Base-by-base conservation (phyloP, 1,139 yeast species). In the Taphrina wiesneri region DNA sequence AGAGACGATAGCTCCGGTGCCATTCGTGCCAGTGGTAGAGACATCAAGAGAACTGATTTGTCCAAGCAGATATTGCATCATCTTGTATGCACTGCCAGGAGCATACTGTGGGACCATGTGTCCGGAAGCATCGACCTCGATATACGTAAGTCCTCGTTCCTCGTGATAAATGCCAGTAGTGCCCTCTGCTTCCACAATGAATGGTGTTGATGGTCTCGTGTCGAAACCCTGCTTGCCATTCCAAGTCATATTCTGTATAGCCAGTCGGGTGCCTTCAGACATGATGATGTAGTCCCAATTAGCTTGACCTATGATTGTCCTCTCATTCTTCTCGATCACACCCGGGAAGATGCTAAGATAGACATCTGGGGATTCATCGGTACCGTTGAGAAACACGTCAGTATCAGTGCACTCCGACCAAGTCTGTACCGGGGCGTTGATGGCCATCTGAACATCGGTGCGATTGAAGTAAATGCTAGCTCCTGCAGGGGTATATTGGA, bases 221-320 rank as follows among this genome's bases (percentile, higher is more conserved):
- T 41, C 30, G 36, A 65, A 65, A 11, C 67, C 67, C 39, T 47
- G 63, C 61, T 45, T 47, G 6, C 61, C 61, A 32, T 39, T 39
- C 66, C 65, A 65, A 2, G 59, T 47, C 61, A 61, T 65, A 45
- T 63, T 60, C 41, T 65, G 67, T 19, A 65, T 46, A 2, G 49
- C 59, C 56, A 65, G 26, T 28, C 51, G 32, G 15, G 65, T 52
- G 15, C 65, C 67, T 23, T 56, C 54, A 26, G 59, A 53, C 30
- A 43, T 54, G 36, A 65, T 34, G 46, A 56, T 53, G 25, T 32
- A 34, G 45, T 65, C 67, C 19, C 54, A 45, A 32, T 54, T 51
- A 1, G 66, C 67, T 17, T 57, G 61, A 13, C 61, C 60, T 15
- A 65, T 30, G n/a, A 62, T 36, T 1, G 62, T 63, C 5, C 61